Conservation (phyloP, 345 rosid genomes). For the Moringa oleifera region DNA sequence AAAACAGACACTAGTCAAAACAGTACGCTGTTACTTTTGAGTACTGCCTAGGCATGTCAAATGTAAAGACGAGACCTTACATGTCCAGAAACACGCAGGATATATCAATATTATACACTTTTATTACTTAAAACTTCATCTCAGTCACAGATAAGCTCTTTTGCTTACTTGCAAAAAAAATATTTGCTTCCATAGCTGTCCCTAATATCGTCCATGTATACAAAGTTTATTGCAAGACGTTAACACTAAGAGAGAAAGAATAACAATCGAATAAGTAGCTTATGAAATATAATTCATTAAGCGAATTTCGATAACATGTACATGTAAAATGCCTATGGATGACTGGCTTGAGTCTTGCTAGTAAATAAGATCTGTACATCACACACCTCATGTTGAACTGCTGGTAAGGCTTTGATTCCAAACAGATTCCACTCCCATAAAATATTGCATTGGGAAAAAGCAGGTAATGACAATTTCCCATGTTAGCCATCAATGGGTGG, state of each 20-base stretch:
- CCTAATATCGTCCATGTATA: neutral
- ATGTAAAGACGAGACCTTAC: too few species aligned
- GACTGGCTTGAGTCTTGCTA: slow-evolving; percentile 3
- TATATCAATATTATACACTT: too few species aligned
- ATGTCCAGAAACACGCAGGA: too few species aligned
- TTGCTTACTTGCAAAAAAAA: neutral
- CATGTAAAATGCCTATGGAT: slow-evolving; percentile 16
- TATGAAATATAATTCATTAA: slow-evolving; percentile 4
- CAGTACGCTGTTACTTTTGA: too few species aligned
- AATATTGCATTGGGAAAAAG: slow-evolving; percentile 6
- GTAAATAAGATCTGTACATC: slow-evolving; percentile 20
- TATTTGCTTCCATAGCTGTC: neutral
- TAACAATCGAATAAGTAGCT: slow-evolving; percentile 1
- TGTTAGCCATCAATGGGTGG: neutral
- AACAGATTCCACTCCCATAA: slow-evolving; percentile 1
- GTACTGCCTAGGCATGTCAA: too few species aligned
- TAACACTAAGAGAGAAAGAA: neutral
- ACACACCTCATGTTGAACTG: slow-evolving; percentile 19
- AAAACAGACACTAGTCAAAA: too few species aligned
- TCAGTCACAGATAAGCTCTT: too few species aligned
- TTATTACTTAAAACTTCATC: too few species aligned
- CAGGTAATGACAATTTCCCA: neutral
- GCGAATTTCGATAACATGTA: slow-evolving; percentile 9
- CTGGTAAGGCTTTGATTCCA: slow-evolving; percentile 12
- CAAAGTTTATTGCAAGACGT: neutral